These are phyloP conservation scores for Monosporascus ibericus DNA, from an alignment of 2,329 filamentous ascomycete genomes.

Conservation along the genomic window DNA sequence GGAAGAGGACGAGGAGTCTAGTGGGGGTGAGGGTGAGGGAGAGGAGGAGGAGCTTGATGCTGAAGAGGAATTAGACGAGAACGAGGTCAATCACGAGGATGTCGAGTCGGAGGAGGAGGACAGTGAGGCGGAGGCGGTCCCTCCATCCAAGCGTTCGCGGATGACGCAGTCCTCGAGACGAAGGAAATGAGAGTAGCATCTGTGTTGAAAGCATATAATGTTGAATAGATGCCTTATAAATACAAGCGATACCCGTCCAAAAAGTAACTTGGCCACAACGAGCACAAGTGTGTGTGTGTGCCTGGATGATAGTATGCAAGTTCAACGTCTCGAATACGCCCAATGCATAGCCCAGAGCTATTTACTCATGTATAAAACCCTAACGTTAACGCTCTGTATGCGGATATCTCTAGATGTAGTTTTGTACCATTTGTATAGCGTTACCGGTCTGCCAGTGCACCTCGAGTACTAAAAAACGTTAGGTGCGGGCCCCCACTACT, in stretches of 20 bases:
- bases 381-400: no score
- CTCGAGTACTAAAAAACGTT: no score
- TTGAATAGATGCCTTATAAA: slow-evolving; percentile 16
- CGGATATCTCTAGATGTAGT: no score
- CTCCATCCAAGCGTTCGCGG: slow-evolving; percentile 41
- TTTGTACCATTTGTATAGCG: no score
- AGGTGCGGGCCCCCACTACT: no score
- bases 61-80: slow-evolving; percentile 47
- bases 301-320: no score
- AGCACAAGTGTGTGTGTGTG: no score
- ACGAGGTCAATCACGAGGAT: slow-evolving; percentile 56
- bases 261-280: background rate
- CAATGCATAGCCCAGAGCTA: no score
- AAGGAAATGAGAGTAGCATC: slow-evolving; percentile 22
- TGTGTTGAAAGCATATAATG: background rate
- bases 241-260: slow-evolving; percentile 18
- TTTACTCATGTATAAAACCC: no score
- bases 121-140: slow-evolving; percentile 42
- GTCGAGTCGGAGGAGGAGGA: slow-evolving; percentile 52
- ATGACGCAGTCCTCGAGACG: slow-evolving; percentile 29
- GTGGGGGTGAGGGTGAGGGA: slow-evolving; percentile 29
- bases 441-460: no score
- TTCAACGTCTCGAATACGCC: no score
- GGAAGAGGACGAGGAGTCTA: slow-evolving; percentile 48
- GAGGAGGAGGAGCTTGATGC: slow-evolving; percentile 41